Percentiles rank a stretch among this genome's conserved stretches.
phyloP scores from a whole-genome alignment of 768 basidiomycete species.

The Pleurotus pulmonarius region DNA sequence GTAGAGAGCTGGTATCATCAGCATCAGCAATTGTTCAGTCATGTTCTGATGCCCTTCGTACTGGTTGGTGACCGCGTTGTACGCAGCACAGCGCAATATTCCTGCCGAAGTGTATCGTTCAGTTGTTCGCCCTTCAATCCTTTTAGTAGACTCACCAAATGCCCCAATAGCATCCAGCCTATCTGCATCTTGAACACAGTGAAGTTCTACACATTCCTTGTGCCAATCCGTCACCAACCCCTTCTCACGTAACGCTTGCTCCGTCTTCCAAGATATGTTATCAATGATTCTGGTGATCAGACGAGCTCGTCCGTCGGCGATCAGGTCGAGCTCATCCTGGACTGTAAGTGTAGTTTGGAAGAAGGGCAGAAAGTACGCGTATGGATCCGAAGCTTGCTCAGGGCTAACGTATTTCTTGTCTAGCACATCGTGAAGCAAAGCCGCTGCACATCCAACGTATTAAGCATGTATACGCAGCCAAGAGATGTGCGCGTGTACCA shows the following conservation, averaged over 20 bases:
- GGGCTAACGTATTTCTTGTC: constrained; percentile 80
- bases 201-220: constrained; percentile 65
- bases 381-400: constrained; percentile 51
- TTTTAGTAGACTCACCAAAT: constrained; percentile 48
- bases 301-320: constrained; percentile 56
- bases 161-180: constrained; percentile 77
- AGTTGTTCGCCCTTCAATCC: not conserved
- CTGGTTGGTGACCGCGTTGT: constrained; percentile 51
- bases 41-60: constrained; percentile 16
- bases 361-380: constrained; percentile 64
- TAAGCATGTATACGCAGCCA: not conserved
- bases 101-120: constrained; percentile 25
- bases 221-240: constrained; percentile 68
- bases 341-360: constrained; percentile 43
- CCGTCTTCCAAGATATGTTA: constrained; percentile 83
- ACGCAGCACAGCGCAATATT: constrained; percentile 69
- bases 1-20: constrained; percentile 30
- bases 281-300: constrained; percentile 62
- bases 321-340: constrained; percentile 45
- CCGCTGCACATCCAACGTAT: constrained; percentile 35
- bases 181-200: constrained; percentile 81
- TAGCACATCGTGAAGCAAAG: constrained; percentile 85
- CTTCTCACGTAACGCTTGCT: constrained; percentile 57
- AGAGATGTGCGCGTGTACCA: constrained; percentile 25
- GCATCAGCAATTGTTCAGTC: constrained; percentile 1